These are phyloP conservation scores for Gastroboletus turbinatus DNA, from an alignment of 1,284 basidiomycete species.

Conservation along the genomic window DNA sequence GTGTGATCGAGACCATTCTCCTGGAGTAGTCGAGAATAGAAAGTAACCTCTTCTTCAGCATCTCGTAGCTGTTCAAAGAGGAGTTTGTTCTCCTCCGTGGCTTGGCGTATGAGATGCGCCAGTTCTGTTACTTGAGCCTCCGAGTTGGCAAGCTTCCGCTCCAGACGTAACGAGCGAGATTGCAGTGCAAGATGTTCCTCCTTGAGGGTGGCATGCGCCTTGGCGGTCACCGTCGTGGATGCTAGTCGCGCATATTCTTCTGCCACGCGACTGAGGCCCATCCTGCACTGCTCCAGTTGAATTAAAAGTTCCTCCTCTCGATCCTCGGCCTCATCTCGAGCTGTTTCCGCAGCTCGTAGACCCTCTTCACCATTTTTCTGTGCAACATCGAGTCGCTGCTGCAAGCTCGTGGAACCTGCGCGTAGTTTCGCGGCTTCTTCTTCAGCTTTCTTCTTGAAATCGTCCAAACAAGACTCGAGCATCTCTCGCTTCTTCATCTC, in stretches of 20 bases:
- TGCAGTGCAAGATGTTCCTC: conserved; percentile 42
- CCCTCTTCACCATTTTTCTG: conserved; percentile 33
- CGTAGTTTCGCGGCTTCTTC: conserved; percentile 41
- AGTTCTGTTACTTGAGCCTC: conserved; percentile 68
- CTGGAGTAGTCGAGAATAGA: conserved; percentile 32
- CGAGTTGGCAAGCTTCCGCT: conserved; percentile 66
- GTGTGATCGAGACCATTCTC: conserved; percentile 7
- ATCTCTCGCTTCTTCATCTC: conserved; percentile 54
- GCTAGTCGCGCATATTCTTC: conserved; percentile 61
- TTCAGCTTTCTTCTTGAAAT: conserved; percentile 44
- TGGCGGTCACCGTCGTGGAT: conserved; percentile 45
- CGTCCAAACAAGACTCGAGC: conserved; percentile 45
- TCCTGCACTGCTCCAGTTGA: conserved; percentile 50
- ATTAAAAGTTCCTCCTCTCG: conserved; percentile 45
- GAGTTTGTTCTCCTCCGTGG: conserved; percentile 50
- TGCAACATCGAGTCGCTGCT: conserved; percentile 34
- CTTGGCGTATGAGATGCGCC: conserved; percentile 58
- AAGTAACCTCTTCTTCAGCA: conserved; percentile 40
- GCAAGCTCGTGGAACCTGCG: conserved; percentile 35
- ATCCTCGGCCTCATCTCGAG: conserved; percentile 20
- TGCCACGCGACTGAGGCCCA: conserved; percentile 47
- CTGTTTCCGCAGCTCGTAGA: conserved; percentile 30
- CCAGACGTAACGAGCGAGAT: conserved; percentile 50
- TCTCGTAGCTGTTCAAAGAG: conserved; percentile 45
- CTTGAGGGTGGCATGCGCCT: conserved; percentile 43